These are phyloP conservation scores for Lactarius vividus DNA, from an alignment of 768 basidiomycete genomes.

Conservation along the genomic window DNA sequence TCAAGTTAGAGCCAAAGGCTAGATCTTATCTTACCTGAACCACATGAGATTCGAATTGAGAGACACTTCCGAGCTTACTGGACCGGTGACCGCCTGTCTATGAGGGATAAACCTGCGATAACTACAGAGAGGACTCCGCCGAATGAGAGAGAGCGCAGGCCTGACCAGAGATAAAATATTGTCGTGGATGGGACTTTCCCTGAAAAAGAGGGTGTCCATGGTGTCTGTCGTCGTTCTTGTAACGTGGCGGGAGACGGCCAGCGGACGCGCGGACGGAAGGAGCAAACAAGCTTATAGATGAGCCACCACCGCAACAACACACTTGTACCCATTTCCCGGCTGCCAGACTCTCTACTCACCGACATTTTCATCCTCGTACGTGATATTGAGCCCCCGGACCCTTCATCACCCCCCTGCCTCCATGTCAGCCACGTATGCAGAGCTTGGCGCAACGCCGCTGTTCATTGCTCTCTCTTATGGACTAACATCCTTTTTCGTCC, in stretches of 20 bases:
- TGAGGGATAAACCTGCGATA: no score
- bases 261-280: neutral
- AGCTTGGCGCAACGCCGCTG: conserved; percentile 23
- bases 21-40: neutral
- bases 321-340: conserved; percentile 20
- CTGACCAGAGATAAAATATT: no score
- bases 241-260: no score
- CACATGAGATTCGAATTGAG: neutral
- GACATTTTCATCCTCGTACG: conserved; percentile 24
- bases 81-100: no score
- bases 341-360: conserved; percentile 20
- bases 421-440: conserved; percentile 24
- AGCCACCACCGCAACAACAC: neutral
- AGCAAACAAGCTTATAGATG: neutral
- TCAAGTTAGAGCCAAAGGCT: neutral
- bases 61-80: neutral
- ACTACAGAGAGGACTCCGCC: no score
- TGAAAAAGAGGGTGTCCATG: no score
- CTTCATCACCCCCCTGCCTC: conserved; percentile 5
- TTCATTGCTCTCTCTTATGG: conserved; percentile 25
- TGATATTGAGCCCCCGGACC: neutral
- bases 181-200: no score
- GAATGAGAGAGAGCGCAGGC: no score
- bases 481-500: conserved; percentile 22
- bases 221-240: no score